Conservation (phyloP, 1,284 basidiomycete species). For the Ustilago hordei region DNA sequence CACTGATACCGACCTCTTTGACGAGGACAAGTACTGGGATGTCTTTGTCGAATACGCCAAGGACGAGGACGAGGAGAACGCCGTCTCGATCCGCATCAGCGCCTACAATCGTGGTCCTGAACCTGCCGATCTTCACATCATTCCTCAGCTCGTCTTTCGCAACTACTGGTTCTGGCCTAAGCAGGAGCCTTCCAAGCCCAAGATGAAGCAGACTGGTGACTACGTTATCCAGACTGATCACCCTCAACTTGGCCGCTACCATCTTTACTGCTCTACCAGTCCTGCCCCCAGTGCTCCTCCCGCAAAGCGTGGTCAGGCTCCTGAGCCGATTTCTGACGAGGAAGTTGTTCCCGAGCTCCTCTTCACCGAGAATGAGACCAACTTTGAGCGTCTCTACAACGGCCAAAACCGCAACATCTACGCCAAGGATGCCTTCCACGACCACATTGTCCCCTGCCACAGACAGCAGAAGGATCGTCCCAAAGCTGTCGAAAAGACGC, state of each 20-base stretch:
- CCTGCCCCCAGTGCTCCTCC: slow-evolving; percentile 86
- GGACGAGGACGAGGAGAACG: slow-evolving; percentile 90
- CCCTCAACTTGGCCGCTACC: slow-evolving; percentile 74
- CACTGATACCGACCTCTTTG: slow-evolving; percentile 89
- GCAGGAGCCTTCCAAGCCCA: slow-evolving; percentile 82
- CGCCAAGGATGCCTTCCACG: slow-evolving; percentile 98
- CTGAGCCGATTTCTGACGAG: slow-evolving; percentile 63
- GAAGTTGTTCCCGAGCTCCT: slow-evolving; percentile 72
- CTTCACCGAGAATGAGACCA: slow-evolving; percentile 86
- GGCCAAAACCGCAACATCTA: slow-evolving; percentile 81
- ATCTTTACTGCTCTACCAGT: slow-evolving; percentile 89
- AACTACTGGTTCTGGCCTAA: slow-evolving; percentile 97
- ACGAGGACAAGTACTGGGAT: slow-evolving; percentile 96
- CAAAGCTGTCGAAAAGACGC: slow-evolving; percentile 55
- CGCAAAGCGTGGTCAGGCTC: slow-evolving; percentile 72
- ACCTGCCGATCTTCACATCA: slow-evolving; percentile 90
- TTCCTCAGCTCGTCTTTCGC: slow-evolving; percentile 95
- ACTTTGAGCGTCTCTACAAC: slow-evolving; percentile 89
- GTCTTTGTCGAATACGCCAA: slow-evolving; percentile 88
- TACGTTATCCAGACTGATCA: slow-evolving; percentile 74
- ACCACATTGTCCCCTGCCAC: slow-evolving; percentile 89
- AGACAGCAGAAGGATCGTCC: slow-evolving; percentile 69
- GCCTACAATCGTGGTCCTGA: slow-evolving; percentile 97
- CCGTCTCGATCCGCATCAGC: slow-evolving; percentile 91
- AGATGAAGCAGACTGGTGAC: slow-evolving; percentile 74